A percentile compares a stretch with the other conserved stretches of the same genome.
phyloP scores from a whole-genome alignment of 805 yeast genomes.

The Pichia nakasei region DNA sequence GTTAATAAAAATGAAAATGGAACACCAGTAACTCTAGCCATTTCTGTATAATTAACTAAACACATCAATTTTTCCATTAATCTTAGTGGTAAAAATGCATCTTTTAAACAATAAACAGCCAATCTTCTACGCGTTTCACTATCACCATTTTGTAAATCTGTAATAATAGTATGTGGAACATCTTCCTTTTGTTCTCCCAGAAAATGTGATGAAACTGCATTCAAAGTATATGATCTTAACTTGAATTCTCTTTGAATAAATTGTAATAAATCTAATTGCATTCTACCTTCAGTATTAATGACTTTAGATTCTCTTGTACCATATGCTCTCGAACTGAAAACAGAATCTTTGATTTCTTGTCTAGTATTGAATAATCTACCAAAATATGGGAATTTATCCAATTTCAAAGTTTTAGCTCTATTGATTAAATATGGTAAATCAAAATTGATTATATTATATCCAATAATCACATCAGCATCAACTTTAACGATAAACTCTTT shows the following conservation, averaged over 20 bases:
- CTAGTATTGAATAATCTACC: slow-evolving; percentile 61
- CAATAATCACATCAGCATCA: slow-evolving; percentile 95
- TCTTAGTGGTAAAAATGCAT: slow-evolving; percentile 86
- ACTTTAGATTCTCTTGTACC: slow-evolving; percentile 93
- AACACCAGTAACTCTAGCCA: slow-evolving; percentile 99
- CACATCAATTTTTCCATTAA: slow-evolving; percentile 92
- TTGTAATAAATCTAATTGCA: slow-evolving; percentile 89
- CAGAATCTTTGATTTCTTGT: slow-evolving; percentile 74
- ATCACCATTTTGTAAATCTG: slow-evolving; percentile 87
- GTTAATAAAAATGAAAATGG: slow-evolving; percentile 84
- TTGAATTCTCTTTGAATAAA: slow-evolving; percentile 93
- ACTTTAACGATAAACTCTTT: slow-evolving; percentile 70
- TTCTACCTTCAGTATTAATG: slow-evolving; percentile 89
- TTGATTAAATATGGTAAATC: slow-evolving; percentile 90
- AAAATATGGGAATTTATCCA: slow-evolving; percentile 71
- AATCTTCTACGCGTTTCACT: slow-evolving; percentile 87
- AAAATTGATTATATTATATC: slow-evolving; percentile 90
- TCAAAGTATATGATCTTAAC: slow-evolving; percentile 86
- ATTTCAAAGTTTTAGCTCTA: slow-evolving; percentile 67
- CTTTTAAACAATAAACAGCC: slow-evolving; percentile 95
- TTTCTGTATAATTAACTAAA: slow-evolving; percentile 91
- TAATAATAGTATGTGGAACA: slow-evolving; percentile 93
- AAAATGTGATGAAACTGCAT: slow-evolving; percentile 91
- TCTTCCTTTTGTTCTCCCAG: slow-evolving; percentile 95
- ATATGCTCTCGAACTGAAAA: slow-evolving; percentile 89